These are phyloP conservation scores for Juncus effusus DNA, from an alignment of 176 grass and related monocot species.

Conservation along the genomic window DNA sequence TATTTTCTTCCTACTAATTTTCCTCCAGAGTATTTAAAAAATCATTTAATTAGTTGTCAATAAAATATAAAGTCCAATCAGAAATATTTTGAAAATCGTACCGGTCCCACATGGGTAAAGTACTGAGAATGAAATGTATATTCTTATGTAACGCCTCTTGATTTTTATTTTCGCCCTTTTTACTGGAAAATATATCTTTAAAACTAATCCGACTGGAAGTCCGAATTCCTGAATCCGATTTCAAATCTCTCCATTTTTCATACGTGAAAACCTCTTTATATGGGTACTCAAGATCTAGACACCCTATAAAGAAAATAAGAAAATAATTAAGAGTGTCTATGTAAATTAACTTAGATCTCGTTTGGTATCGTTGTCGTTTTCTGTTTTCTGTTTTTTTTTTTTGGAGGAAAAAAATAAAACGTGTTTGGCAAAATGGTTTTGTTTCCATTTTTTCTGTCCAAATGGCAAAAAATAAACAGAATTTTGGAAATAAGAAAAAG, in stretches of 20 bases:
- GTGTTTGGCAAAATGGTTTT: too few species aligned
- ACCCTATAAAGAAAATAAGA: constrained; percentile 34
- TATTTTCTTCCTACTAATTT: too few species aligned
- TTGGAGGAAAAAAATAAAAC: too few species aligned
- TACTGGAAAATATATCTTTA: constrained; percentile 75
- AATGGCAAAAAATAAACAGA: too few species aligned
- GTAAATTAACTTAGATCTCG: too few species aligned
- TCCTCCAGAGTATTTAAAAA: too few species aligned
- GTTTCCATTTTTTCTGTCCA: too few species aligned
- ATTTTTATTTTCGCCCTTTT: constrained; percentile 61
- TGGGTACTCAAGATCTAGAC: constrained; percentile 44
- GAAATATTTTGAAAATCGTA: constrained; percentile 23
- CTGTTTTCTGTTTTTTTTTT: too few species aligned
- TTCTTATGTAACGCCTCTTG: constrained; percentile 40
- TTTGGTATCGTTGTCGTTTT: too few species aligned
- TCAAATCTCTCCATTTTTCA: constrained; percentile 76
- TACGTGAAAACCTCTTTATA: constrained; percentile 57
- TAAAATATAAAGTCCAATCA: too few species aligned
- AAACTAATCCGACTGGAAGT: constrained; percentile 56
- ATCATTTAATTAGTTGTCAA: too few species aligned
- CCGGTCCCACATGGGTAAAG: constrained; percentile 98
- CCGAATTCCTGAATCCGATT: constrained; percentile 55
- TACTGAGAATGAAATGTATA: constrained; percentile 65
- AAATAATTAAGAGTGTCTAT: constrained; percentile 18
- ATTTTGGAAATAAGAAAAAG: too few species aligned